These are phyloP conservation scores for Taphrina deformans DNA, from an alignment of 1,139 yeast genomes.

Conservation along the genomic window DNA sequence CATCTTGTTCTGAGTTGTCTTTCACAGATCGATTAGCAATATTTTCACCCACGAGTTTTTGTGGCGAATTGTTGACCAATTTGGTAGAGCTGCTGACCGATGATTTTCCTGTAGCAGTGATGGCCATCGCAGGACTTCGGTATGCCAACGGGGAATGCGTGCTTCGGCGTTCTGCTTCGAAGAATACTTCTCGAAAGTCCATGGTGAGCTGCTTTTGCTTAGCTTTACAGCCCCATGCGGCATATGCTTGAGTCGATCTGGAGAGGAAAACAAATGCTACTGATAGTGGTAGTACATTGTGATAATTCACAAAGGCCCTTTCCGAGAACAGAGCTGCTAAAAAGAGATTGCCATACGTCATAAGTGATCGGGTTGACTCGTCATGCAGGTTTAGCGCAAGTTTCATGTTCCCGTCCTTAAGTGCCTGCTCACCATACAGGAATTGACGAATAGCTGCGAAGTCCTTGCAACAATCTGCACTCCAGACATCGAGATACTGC, in stretches of 20 bases:
- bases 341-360: background rate
- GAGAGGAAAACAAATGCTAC: background rate
- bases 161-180: background rate
- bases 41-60: background rate
- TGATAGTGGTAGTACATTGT: background rate
- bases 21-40: background rate
- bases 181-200: background rate
- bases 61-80: background rate
- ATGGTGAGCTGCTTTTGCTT: background rate
- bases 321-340: slow-evolving; percentile 1
- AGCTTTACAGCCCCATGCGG: background rate
- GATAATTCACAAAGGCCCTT: background rate
- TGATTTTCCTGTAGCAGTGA: background rate
- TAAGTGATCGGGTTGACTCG: background rate
- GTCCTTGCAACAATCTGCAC: background rate
- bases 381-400: background rate
- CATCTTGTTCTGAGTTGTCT: background rate
- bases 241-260: background rate
- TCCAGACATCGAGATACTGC: background rate
- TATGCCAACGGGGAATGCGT: background rate
- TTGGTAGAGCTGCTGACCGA: background rate
- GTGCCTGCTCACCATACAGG: background rate
- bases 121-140: background rate
- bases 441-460: background rate
- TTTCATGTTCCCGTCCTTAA: background rate